A percentile compares a stretch with the other conserved stretches of the same genome.
These are phyloP conservation scores for Centaurea solstitialis DNA, from an alignment of 129 eudicot genomes.

Conservation along the genomic window DNA sequence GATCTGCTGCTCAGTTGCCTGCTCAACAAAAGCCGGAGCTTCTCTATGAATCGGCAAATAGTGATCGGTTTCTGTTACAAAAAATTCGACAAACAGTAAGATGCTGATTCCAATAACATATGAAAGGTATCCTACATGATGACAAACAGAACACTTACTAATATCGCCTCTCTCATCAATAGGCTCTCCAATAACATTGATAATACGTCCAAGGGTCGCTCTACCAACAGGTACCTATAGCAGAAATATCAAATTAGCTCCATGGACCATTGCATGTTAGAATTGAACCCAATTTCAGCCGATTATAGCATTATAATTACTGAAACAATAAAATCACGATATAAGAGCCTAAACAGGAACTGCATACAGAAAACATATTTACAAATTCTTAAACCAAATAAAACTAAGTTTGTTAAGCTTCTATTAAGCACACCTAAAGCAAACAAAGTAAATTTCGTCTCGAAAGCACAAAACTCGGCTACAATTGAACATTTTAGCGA, in stretches of 20 bases:
- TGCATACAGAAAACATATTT: background rate
- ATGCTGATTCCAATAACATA: background rate
- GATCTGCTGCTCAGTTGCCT: conserved; percentile 92
- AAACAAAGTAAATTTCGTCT: background rate
- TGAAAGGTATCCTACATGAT: background rate
- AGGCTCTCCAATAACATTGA: conserved; percentile 97
- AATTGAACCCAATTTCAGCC: background rate
- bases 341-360: background rate
- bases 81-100: conserved; percentile 2
- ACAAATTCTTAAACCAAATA: background rate
- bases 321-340: too few species aligned
- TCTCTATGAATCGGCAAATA: conserved; percentile 90
- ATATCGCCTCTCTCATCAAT: conserved; percentile 86
- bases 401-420: background rate
- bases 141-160: conserved; percentile 43
- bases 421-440: background rate
- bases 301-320: background rate
- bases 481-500: background rate
- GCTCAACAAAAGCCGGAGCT: conserved; percentile 96
- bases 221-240: conserved; percentile 92
- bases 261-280: conserved; percentile 1
- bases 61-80: conserved; percentile 73
- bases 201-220: conserved; percentile 97
- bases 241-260: background rate
- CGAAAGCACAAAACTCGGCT: background rate